Evolutionary conservation across 352 stramenopile species (phyloP).

Genomic region (Pythium dissimile): DNA sequence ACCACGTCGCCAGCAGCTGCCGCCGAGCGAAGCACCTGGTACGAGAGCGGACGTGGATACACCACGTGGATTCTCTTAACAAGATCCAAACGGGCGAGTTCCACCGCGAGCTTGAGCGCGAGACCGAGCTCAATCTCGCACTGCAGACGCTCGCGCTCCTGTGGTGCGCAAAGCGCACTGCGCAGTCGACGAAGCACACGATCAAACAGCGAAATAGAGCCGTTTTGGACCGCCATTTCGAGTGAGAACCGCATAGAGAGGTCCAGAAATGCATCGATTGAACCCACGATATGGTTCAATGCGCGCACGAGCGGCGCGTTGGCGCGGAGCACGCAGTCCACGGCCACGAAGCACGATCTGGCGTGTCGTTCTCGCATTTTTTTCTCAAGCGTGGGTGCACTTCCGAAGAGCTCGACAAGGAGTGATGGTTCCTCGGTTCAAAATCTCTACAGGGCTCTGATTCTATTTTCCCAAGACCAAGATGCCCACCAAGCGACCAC

Average conservation of each 20-base stretch:
- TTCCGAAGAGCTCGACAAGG: no score
- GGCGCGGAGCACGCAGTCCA: constrained; percentile 5
- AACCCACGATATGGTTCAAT: not conserved
- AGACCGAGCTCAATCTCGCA: not conserved
- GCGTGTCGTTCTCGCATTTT: not conserved
- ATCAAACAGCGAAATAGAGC: constrained; percentile 1
- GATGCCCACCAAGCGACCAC: not conserved
- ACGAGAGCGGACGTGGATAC: not conserved
- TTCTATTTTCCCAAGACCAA: not conserved
- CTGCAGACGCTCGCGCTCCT: not conserved
- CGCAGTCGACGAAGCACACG: not conserved
- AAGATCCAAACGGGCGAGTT: not conserved
- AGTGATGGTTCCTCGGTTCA: no score
- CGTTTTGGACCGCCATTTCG: not conserved
- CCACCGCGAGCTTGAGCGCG: not conserved
- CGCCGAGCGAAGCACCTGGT: not conserved
- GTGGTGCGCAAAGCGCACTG: not conserved
- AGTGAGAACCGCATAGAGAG: not conserved
- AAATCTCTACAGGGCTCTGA: no score
- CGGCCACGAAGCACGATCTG: not conserved
- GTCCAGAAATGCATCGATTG: constrained; percentile 6
- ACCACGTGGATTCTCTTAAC: constrained; percentile 1
- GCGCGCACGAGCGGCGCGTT: not conserved
- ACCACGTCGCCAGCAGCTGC: not conserved
- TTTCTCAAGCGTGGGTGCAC: not conserved